These are phyloP conservation scores for Xylaria sp. DNA, from an alignment of 2,329 filamentous ascomycete genomes.

Conservation along the genomic window DNA sequence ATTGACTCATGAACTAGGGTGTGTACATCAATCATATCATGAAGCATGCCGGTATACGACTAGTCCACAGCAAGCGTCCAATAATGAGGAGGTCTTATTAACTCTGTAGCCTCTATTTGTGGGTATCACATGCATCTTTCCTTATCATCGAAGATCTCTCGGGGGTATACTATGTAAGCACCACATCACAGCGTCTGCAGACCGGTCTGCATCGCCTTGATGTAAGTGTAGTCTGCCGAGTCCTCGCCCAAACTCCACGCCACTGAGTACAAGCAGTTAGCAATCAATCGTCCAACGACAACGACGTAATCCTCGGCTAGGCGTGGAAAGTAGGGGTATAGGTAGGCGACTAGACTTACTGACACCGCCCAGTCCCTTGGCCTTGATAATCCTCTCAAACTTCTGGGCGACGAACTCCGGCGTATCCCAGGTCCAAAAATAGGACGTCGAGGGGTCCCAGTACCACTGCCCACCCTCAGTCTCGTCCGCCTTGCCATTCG, in stretches of 20 bases:
- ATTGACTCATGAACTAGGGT: constrained; percentile 8
- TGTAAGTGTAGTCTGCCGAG: constrained; percentile 24
- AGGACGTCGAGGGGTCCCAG: constrained; percentile 69
- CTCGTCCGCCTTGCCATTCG: constrained; percentile 66
- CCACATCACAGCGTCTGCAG: constrained; percentile 22
- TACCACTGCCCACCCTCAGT: constrained; percentile 73
- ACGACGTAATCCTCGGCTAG: background rate
- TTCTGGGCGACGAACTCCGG: constrained; percentile 69
- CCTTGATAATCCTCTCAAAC: constrained; percentile 67
- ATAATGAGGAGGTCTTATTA: background rate
- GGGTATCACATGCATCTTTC: background rate
- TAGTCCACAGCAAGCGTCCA: background rate
- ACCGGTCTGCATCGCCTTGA: constrained; percentile 35
- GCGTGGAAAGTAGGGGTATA: background rate
- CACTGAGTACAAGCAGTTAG: constrained; percentile 27
- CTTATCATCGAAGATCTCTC: background rate
- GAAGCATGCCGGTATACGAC: background rate
- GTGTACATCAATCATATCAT: constrained; percentile 19
- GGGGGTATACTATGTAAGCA: background rate
- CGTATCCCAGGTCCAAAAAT: constrained; percentile 81
- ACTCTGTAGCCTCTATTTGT: constrained; percentile 3
- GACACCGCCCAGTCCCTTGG: constrained; percentile 71
- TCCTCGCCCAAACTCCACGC: constrained; percentile 39
- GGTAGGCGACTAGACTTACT: constrained; percentile 51
- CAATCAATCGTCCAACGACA: background rate